A percentile compares a stretch with the other conserved stretches of the same genome.
phyloP scores from a whole-genome alignment of 177 flowering plant genomes.

The Telopea speciosissima region DNA sequence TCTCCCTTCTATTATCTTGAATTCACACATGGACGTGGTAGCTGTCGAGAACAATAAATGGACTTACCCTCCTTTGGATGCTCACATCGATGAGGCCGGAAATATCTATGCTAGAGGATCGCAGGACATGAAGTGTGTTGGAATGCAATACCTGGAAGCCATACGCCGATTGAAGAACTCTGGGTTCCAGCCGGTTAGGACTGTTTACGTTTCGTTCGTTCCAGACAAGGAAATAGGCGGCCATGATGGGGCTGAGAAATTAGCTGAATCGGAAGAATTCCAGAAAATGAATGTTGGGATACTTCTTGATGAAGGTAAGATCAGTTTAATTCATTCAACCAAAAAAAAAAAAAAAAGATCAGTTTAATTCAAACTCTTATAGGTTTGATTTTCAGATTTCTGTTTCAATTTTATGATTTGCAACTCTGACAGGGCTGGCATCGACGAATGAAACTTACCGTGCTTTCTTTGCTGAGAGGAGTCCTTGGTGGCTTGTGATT shows the following conservation, averaged over 20 bases:
- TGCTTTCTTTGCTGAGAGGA: constrained; percentile 76
- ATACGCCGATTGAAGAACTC: constrained; percentile 51
- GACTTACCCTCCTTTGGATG: constrained; percentile 65
- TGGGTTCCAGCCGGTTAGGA: constrained; percentile 60
- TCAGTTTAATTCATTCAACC: too few species aligned
- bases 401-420: neutral
- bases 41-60: constrained; percentile 73
- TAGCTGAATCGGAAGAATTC: constrained; percentile 53
- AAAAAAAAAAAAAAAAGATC: too few species aligned
- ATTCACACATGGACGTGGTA: constrained; percentile 95
- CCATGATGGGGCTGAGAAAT: constrained; percentile 67
- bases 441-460: constrained; percentile 69
- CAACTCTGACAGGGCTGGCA: constrained; percentile 46
- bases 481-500: constrained; percentile 79
- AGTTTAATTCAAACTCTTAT: too few species aligned
- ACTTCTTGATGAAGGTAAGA: constrained; percentile 77
- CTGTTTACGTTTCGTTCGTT: constrained; percentile 70
- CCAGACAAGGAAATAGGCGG: constrained; percentile 99
- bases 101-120: constrained; percentile 80
- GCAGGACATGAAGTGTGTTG: constrained; percentile 99
- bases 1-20: constrained; percentile 68
- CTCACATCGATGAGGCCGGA: constrained; percentile 52
- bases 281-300: constrained; percentile 71
- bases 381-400: neutral
- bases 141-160: constrained; percentile 90